phyloP scores from a whole-genome alignment of 768 basidiomycete genomes.

The Agrocybe chaxingu region DNA sequence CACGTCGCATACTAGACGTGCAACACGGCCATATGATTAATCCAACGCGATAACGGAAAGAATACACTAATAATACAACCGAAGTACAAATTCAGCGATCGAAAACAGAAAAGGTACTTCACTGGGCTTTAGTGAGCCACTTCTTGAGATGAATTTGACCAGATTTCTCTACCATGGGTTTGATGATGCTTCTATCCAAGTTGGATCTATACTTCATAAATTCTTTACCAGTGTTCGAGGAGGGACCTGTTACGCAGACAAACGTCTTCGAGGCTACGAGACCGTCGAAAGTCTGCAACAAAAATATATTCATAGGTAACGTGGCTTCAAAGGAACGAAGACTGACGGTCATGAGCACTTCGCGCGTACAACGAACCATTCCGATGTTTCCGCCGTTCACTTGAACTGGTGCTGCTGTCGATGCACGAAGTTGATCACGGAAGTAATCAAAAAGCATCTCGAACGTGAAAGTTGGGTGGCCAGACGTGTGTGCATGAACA shows the following conservation, averaged over 20 bases:
- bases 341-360: constrained; percentile 66
- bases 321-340: not conserved
- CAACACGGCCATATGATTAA: no score
- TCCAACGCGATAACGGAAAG: no score
- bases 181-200: constrained; percentile 63
- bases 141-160: constrained; percentile 73
- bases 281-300: constrained; percentile 69
- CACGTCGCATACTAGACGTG: no score
- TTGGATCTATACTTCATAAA: constrained; percentile 75
- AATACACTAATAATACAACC: not conserved
- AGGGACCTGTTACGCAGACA: constrained; percentile 42
- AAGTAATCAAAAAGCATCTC: constrained; percentile 87
- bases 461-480: constrained; percentile 82
- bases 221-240: constrained; percentile 53
- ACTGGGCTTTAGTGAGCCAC: constrained; percentile 65
- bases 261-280: constrained; percentile 60
- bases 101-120: not conserved
- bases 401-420: constrained; percentile 71
- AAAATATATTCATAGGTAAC: not conserved
- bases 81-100: constrained; percentile 1
- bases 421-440: constrained; percentile 68
- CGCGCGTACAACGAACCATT: constrained; percentile 64
- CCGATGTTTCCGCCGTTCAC: constrained; percentile 73
- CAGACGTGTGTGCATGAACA: constrained; percentile 71
- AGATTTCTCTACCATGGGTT: constrained; percentile 58